A percentile compares a stretch with the other conserved stretches of the same genome.
Conservation (phyloP, 2,329 filamentous ascomycete genomes). For the Pyrenophora seminiperda region DNA sequence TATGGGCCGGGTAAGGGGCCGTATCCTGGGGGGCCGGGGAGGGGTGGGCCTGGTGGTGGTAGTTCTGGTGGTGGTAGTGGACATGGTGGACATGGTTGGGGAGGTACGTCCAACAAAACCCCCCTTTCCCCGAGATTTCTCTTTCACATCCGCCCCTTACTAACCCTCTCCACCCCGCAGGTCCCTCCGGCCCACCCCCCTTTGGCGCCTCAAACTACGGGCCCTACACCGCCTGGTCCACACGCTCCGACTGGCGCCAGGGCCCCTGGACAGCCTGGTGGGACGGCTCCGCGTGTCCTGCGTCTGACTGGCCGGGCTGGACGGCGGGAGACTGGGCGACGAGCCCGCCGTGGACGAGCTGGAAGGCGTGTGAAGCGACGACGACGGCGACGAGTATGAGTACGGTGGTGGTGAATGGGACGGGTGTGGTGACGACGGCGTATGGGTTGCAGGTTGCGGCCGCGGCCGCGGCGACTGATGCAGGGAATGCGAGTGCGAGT, state of each 20-base stretch:
- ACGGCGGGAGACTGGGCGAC: conserved; percentile 45
- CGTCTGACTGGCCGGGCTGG: conserved; percentile 46
- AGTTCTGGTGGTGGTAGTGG: too few relatives aligned
- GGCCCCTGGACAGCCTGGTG: conserved; percentile 47
- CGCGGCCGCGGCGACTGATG: conserved; percentile 23
- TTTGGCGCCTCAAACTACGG: conserved; percentile 37
- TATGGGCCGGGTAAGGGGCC: conserved; percentile 30
- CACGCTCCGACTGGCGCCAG: conserved; percentile 32
- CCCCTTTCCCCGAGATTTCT: too few relatives aligned
- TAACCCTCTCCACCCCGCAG: too few relatives aligned
- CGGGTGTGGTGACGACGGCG: conserved; percentile 27
- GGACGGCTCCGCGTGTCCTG: conserved; percentile 39
- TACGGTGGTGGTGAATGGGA: conserved; percentile 37
- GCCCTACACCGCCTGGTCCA: conserved; percentile 38
- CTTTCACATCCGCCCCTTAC: too few relatives aligned
- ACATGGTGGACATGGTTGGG: too few relatives aligned
- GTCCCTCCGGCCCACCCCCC: conserved; percentile 32
- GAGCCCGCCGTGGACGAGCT: conserved; percentile 44
- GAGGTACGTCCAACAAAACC: too few relatives aligned
- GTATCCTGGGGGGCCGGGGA: too few relatives aligned
- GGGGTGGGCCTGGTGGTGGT: too few relatives aligned
- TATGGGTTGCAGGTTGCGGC: conserved; percentile 44
- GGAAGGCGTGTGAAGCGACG: conserved; percentile 38
- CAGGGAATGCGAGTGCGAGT: conserved; percentile 1
- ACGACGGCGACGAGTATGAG: conserved; percentile 41